These are phyloP conservation scores for Trametopsis cervina DNA, from an alignment of 768 basidiomycete genomes.

Conservation along the genomic window DNA sequence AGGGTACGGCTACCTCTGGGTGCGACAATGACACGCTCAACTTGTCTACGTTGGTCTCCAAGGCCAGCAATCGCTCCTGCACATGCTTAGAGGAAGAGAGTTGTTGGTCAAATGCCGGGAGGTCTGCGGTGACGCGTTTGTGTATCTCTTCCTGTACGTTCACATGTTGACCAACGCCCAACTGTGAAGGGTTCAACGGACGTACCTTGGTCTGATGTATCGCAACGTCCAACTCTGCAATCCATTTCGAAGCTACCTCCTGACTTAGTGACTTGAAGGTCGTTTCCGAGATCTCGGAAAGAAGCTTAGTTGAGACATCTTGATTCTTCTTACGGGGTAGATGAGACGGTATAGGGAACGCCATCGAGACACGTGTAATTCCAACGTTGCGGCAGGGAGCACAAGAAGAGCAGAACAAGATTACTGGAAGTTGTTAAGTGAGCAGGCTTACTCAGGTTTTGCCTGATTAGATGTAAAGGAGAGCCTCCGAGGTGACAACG, in stretches of 20 bases:
- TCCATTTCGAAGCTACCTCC: slow-evolving; percentile 58
- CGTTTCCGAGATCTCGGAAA: slow-evolving; percentile 62
- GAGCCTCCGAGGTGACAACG: too few species aligned
- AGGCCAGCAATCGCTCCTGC: slow-evolving; percentile 46
- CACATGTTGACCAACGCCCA: slow-evolving; percentile 11
- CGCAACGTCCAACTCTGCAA: slow-evolving; percentile 63
- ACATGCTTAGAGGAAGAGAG: slow-evolving; percentile 55
- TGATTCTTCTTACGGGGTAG: slow-evolving; percentile 56
- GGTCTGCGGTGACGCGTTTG: slow-evolving; percentile 61
- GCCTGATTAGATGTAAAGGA: too few species aligned
- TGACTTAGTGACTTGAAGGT: slow-evolving; percentile 53
- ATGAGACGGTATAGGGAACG: slow-evolving; percentile 67
- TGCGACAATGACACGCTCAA: slow-evolving; percentile 47
- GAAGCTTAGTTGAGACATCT: slow-evolving; percentile 66
- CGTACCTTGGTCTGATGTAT: slow-evolving; percentile 67
- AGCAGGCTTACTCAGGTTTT: too few species aligned
- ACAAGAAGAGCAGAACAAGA: not conserved
- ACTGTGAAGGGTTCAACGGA: slow-evolving; percentile 5
- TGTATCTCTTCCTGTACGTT: slow-evolving; percentile 54
- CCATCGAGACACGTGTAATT: slow-evolving; percentile 40
- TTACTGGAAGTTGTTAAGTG: too few species aligned
- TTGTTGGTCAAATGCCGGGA: slow-evolving; percentile 59
- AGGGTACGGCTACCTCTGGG: slow-evolving; percentile 40
- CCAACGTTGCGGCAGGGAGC: not conserved
- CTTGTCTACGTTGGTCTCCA: slow-evolving; percentile 46